Conservation (phyloP, 2,329 filamentous ascomycete genomes). For the Aspergillus sojae region DNA sequence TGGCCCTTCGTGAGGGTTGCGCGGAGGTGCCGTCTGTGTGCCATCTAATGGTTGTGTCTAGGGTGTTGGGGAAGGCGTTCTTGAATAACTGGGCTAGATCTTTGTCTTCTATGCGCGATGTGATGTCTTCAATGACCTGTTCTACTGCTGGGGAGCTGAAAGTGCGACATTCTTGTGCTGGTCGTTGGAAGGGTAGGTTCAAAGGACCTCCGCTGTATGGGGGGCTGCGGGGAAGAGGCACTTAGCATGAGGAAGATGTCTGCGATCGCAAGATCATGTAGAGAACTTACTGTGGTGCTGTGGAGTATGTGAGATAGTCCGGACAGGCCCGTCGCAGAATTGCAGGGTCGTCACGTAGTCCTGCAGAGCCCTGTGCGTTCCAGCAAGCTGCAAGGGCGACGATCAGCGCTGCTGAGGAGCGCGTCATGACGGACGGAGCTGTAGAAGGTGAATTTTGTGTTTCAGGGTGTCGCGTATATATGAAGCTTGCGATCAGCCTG, state of each 20-base stretch:
- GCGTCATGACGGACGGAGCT: conserved; percentile 7
- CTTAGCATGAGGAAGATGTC: background rate
- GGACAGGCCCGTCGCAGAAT: conserved; percentile 58
- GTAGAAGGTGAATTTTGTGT: background rate
- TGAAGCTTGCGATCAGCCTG: no score
- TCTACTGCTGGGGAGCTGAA: conserved; percentile 88
- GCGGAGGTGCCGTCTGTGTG: conserved; percentile 65
- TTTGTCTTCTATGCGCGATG: conserved; percentile 74
- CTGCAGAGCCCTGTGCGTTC: conserved; percentile 15
- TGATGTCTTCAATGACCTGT: conserved; percentile 81
- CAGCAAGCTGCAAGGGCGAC: conserved; percentile 18
- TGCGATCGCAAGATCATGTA: background rate
- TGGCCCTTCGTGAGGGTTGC: conserved; percentile 35
- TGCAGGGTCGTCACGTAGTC: conserved; percentile 27
- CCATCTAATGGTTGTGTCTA: conserved; percentile 88
- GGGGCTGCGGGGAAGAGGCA: conserved; percentile 53
- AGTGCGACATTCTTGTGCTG: conserved; percentile 78
- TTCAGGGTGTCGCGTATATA: background rate
- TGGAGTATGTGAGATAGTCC: conserved; percentile 66
- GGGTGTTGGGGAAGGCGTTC: conserved; percentile 89
- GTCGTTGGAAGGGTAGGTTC: conserved; percentile 82
- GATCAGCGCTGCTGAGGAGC: conserved; percentile 15
- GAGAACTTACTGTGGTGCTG: conserved; percentile 59
- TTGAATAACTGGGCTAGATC: conserved; percentile 92
- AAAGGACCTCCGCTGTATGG: conserved; percentile 81